Evolutionary conservation across 768 basidiomycete species (phyloP).

Genomic region (Chlorophyllum brunneum): DNA sequence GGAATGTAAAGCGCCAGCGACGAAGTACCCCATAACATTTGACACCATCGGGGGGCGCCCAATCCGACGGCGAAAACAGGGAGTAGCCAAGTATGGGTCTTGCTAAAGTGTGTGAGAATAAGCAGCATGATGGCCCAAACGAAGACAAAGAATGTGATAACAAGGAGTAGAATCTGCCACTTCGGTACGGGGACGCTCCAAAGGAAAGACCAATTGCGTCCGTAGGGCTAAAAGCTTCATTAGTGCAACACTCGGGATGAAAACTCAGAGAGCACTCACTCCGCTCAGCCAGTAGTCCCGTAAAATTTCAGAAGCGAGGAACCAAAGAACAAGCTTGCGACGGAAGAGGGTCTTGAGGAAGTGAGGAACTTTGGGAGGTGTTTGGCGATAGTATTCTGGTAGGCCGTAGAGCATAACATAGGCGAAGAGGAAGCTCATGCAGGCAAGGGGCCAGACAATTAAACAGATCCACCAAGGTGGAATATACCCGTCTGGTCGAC

Average conservation of each 20-base stretch:
- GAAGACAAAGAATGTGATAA: constrained; percentile 80
- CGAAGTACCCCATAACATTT: constrained; percentile 96
- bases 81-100: constrained; percentile 92
- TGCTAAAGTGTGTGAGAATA: constrained; percentile 81
- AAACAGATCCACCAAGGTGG: constrained; percentile 85
- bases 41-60: constrained; percentile 94
- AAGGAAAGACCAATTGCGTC: constrained; percentile 92
- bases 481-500: constrained; percentile 41
- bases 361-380: constrained; percentile 91
- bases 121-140: constrained; percentile 78
- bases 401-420: constrained; percentile 85
- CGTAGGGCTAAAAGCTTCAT: constrained; percentile 61
- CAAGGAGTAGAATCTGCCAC: constrained; percentile 78
- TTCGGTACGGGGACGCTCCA: constrained; percentile 82
- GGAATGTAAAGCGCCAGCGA: constrained; percentile 91
- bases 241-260: constrained; percentile 11
- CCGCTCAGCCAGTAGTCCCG: constrained; percentile 93
- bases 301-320: constrained; percentile 87
- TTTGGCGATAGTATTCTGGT: constrained; percentile 91
- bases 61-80: constrained; percentile 95
- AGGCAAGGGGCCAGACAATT: constrained; percentile 77
- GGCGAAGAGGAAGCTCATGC: constrained; percentile 71
- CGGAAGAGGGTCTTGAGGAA: constrained; percentile 89
- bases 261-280: constrained; percentile 38
- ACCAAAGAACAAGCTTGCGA: constrained; percentile 91